Evolutionary conservation across 2,329 filamentous ascomycete species (phyloP), one percentile per base, ranked within the genome.

Genomic region (Curvularia verruculosa): DNA sequence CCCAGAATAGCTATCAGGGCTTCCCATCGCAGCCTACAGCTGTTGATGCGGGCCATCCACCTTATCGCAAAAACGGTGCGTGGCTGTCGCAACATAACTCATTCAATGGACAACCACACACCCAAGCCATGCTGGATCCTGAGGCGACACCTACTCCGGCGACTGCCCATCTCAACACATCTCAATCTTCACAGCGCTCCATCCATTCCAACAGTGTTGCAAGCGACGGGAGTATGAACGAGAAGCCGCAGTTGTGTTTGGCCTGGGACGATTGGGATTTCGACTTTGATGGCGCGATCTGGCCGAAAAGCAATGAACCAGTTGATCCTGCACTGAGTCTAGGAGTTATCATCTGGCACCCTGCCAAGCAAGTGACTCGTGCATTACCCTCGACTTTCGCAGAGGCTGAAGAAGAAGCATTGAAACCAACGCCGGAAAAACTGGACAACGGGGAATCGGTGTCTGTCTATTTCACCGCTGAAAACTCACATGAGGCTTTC

Each of bases 401-500:
- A 3, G 77, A 81, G 63, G 79, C 78, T 13, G 79, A 81, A 62
- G 70, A 79, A 46, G 76, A 78, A 55, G 75, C 77, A 21, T 47
- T 78, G 41, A 76, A 77, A 23, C 75, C 77, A 13, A 70, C 73
- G 9, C 69, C 73, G 2, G 69, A 75, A 18, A 69, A 65, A 41
- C 59, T 77, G 6, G 65, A 67, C 21, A 77, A 80, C 24, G 79
- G 78, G 13, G 77, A 78, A 47, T 81, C 79, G 36, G 77, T 82
- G 3, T 85, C 82, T 1, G 77, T 80, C 49, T 84, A 84, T 58
- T 80, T 82, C 60, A 77, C 74, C 4, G 59, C 72, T 3, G 74
- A 78, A 12, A 79, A 78, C 54, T 72, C 75, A 1, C 75, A 81
- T 18, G 78, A 82, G 56, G 77, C 78, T 15, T 74, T 78, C 52